phyloP scores from a whole-genome alignment of 495 filamentous ascomycete genomes.

The Recurvomyces mirabilis region DNA sequence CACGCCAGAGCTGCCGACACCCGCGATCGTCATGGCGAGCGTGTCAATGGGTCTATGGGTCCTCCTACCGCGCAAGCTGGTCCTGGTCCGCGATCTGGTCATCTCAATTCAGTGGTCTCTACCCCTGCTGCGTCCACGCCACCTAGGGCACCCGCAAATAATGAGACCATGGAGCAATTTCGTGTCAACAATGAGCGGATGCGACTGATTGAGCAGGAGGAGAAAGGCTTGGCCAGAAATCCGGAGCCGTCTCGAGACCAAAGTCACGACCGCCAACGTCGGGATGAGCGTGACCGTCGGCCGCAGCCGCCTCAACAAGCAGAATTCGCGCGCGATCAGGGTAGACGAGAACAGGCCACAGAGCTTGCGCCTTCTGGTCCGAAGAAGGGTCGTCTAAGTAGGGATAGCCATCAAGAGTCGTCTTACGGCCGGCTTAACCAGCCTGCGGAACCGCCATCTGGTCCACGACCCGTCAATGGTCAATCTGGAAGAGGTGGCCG shows the following conservation, averaged over 20 bases:
- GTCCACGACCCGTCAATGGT: conserved; percentile 47
- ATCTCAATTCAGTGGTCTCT: conserved; percentile 1
- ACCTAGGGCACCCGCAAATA: too few relatives aligned
- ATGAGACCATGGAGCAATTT: not conserved
- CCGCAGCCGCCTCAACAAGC: not conserved
- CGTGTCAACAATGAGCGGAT: not conserved
- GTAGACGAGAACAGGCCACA: not conserved
- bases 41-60: conserved; percentile 18
- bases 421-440: conserved; percentile 36
- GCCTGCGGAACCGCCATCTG: conserved; percentile 53
- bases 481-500: conserved; percentile 31
- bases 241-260: not conserved
- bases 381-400: conserved; percentile 15
- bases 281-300: conserved; percentile 5
- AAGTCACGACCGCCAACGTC: not conserved
- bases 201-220: not conserved
- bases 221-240: not conserved
- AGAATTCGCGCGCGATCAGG: conserved; percentile 1
- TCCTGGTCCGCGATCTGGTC: conserved; percentile 1
- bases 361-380: conserved; percentile 13
- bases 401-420: conserved; percentile 27
- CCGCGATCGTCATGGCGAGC: not conserved
- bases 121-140: not conserved
- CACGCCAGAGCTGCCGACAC: conserved; percentile 2
- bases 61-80: conserved; percentile 2